These are phyloP conservation scores for Lachnellula willkommii DNA, from an alignment of 2,329 filamentous ascomycete species.

Conservation along the genomic window DNA sequence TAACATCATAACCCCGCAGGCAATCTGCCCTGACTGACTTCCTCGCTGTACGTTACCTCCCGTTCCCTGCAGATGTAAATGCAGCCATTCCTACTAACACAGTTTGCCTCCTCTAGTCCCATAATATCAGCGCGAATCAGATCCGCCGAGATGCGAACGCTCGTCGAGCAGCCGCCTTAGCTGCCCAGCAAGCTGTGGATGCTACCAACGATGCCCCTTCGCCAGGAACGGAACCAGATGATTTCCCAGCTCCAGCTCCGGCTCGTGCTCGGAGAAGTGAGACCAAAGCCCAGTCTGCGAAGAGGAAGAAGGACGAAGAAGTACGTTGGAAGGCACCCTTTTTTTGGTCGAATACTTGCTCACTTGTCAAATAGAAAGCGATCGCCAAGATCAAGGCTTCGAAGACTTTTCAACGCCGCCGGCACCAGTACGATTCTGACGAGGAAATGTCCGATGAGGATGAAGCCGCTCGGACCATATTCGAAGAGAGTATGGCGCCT, in stretches of 20 bases:
- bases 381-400: conserved; percentile 58
- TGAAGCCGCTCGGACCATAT: conserved; percentile 45
- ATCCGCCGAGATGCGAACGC: conserved; percentile 47
- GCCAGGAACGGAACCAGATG: conserved; percentile 23
- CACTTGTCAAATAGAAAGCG: conserved; percentile 36
- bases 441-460: conserved; percentile 41
- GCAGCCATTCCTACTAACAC: conserved; percentile 34
- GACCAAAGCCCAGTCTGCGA: conserved; percentile 28
- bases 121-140: conserved; percentile 62
- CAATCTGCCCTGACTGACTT: conserved; percentile 66
- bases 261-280: conserved; percentile 21
- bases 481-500: conserved; percentile 40
- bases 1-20: conserved; percentile 26
- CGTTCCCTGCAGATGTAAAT: neutral
- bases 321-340: conserved; percentile 22
- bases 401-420: conserved; percentile 53
- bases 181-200: conserved; percentile 33
- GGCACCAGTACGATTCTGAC: conserved; percentile 36
- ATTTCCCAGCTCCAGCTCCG: conserved; percentile 25
- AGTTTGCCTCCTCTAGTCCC: conserved; percentile 48
- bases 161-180: conserved; percentile 39
- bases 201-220: conserved; percentile 28
- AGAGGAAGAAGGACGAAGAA: conserved; percentile 38
- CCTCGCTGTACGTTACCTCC: conserved; percentile 46
- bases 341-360: neutral